Evolutionary conservation across 208 protist species (phyloP), one percentile per base, ranked within the genome.

Genomic region (Crithidia sp.): DNA sequence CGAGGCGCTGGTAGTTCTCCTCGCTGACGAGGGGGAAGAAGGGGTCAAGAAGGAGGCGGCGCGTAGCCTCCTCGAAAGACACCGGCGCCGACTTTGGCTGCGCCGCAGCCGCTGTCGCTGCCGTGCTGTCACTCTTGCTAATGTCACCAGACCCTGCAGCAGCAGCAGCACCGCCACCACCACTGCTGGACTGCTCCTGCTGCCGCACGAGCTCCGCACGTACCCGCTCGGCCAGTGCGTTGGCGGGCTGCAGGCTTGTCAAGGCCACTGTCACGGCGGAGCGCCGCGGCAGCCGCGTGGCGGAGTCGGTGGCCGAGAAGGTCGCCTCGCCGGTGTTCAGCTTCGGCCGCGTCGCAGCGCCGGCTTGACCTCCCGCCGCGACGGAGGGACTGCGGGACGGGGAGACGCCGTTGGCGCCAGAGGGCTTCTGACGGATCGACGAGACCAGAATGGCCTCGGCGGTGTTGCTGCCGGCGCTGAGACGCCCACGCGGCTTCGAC

Each of bases 1-100:
- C 61, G 44, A 95, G 74, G 2, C 90, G 85, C 63, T 86, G 77
- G 71, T 83, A 88, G 81, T 95, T 93, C 66, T 95, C 90, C 58
- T 93, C 90, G 73, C 87, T 84, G 19, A 83, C 45, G 56, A 95
- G 77, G 12, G 79, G 52, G 59, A 91, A 93, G 49, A 92, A 49
- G 0, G 90, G 86, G 43, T 92, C 84, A 19, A 67, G 54, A 19
- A 88, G 67, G 36, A 92, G 83, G 43, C 56, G 67, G 8, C 71
- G 68, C 28, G 44, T 76, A 6, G 66, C 75, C 6, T 60, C 76
- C n/a, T 68, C 55, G 3, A 66, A 67, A 9, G 76, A 60, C 7
- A 59, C 36, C 10, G 56, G 53, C 0, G 39, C 58, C 45, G 57
- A 61, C 7, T 40, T 8, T 13, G 41, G 43, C n/a, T 5, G 17